Percentiles rank a stretch among this genome's conserved stretches.
phyloP scores from a whole-genome alignment of 2,329 filamentous ascomycete genomes.

The Leptographium wingfieldii region DNA sequence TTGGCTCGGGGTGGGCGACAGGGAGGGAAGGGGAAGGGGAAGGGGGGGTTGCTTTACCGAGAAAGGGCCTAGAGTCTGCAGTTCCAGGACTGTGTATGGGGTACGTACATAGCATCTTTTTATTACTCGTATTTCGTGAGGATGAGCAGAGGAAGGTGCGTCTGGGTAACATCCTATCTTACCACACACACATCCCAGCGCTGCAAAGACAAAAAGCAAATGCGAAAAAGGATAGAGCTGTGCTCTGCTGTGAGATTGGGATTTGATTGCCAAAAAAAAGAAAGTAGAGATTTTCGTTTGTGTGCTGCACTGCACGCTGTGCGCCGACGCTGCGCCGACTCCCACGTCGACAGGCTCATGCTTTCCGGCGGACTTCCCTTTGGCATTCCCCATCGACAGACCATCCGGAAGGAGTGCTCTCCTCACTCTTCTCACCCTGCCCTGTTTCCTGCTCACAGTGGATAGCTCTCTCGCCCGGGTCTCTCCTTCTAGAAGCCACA shows the following conservation, averaged over 20 bases:
- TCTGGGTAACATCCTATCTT: background rate
- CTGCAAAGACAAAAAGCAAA: background rate
- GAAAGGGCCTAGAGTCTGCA: background rate
- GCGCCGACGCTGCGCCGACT: too few species aligned
- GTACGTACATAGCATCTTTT: background rate
- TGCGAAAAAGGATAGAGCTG: background rate
- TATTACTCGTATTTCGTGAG: background rate
- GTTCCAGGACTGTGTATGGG: background rate
- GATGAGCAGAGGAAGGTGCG: background rate
- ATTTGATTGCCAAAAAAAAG: too few species aligned
- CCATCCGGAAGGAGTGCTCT: background rate
- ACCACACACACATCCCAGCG: background rate
- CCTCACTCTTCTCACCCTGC: background rate
- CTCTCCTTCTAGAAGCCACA: constrained; percentile 7
- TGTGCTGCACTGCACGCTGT: too few species aligned
- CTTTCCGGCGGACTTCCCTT: too few species aligned
- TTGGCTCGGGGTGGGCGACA: background rate
- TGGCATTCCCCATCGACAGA: too few species aligned
- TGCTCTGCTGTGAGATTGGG: too few species aligned
- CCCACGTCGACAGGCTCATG: too few species aligned
- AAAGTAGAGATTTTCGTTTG: too few species aligned
- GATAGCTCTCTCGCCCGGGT: background rate
- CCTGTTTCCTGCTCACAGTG: background rate
- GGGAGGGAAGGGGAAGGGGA: background rate
- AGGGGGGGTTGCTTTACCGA: background rate